Evolutionary conservation across 371 early-diverging fungal species (phyloP), one percentile per base, ranked within the genome.

Genomic region (Vavraia culicis): DNA sequence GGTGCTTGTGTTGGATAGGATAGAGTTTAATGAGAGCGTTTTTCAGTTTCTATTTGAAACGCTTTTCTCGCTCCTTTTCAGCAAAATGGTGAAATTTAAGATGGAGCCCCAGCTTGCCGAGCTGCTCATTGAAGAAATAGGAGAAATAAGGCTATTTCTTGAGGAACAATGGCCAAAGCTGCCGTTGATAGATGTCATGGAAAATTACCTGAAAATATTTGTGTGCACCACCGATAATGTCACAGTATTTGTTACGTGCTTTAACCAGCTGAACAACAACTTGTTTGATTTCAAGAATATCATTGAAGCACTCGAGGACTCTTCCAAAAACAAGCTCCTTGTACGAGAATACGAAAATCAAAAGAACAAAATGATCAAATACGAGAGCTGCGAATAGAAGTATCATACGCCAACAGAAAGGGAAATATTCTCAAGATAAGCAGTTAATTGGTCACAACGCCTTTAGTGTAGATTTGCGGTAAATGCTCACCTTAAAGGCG

Each of bases 271-370:
- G n/a, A 59, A 59, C 22, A 46, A 46, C 41, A 37, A 33, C 16
- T 49, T 43, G n/a, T 66, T 66, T 53, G 40, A 49, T 0, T 66
- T 66, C 50, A 35, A 42, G 8, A 62, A 66, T 22, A 59, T 66
- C 32, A 22, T 66, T 4, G 46, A 38, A 19, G 46, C 53, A 34
- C 19, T 63, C 1, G 42, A 46, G 23, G 40, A 47, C 19, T 47
- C 20, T 21, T 11, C 16, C 9, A 45, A n/a, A 21, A 40, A 46
- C 21, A 27, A 27, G 27, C 27, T 4, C 4, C 7, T 27, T 4
- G 27, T 27, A 27, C 27, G 27, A 7, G 27, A 27, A 27, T 27
- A 27, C 7, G 27, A 27, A 27, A 27, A 27, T 27, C 27, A 27
- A 7, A 27, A 27, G 27, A 27, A 27, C 27, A 27, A 27, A 27